Conservation (phyloP, 345 rosid genomes). For the Cochlearia excelsa region DNA sequence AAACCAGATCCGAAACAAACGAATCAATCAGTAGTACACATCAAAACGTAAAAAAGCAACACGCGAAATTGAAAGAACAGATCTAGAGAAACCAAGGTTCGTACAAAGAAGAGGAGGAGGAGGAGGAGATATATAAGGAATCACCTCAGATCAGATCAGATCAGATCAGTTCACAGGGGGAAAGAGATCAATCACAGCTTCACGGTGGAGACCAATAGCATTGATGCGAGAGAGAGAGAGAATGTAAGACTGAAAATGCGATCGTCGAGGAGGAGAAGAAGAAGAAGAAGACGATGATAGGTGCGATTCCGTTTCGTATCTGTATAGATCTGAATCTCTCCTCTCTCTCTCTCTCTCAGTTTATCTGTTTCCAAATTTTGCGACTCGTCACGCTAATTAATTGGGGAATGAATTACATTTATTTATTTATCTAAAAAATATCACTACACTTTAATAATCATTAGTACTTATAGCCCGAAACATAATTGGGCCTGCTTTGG, state of each 20-base stretch:
- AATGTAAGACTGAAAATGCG: not conserved
- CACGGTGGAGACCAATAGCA: conserved; percentile 26
- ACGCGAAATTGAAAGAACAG: not conserved
- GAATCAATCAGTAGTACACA: not conserved
- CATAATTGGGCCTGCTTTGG: no score
- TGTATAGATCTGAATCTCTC: conserved; percentile 33
- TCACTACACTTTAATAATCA: no score
- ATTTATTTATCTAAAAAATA: no score
- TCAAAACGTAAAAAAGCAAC: not conserved
- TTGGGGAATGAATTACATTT: no score
- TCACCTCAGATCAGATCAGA: conserved; percentile 59
- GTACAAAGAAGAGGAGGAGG: conserved; percentile 5
- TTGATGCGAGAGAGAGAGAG: not conserved
- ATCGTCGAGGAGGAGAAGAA: conserved; percentile 15
- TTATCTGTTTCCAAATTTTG: no score
- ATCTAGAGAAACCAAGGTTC: conserved; percentile 7
- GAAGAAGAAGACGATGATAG: not conserved
- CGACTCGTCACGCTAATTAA: no score
- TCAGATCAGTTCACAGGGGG: not conserved
- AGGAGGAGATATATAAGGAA: not conserved
- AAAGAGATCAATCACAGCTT: conserved; percentile 27
- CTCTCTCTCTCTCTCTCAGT: not conserved
- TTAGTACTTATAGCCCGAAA: no score
- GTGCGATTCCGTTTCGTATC: conserved; percentile 27
- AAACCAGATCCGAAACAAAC: conserved; percentile 32